These are phyloP conservation scores for Sporothrix variecibatus DNA, from an alignment of 2,329 filamentous ascomycete species.

Conservation along the genomic window DNA sequence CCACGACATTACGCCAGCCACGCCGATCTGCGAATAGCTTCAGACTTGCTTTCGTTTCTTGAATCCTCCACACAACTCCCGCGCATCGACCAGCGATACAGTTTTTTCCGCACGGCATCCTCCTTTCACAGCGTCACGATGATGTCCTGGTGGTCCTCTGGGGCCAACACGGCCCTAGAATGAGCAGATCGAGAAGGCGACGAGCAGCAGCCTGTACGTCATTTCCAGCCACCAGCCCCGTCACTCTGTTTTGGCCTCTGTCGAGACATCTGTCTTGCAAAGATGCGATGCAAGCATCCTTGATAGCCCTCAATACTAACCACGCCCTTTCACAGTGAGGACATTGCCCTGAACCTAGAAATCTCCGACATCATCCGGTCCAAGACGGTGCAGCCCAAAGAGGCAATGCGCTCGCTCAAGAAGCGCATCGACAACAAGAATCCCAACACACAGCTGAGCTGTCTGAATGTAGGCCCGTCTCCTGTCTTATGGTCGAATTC, in stretches of 20 bases:
- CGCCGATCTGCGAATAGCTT: slow-evolving; percentile 13
- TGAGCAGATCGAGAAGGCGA: slow-evolving; percentile 95
- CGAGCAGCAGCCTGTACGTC: slow-evolving; percentile 84
- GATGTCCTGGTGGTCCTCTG: slow-evolving; percentile 97
- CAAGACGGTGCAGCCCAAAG: slow-evolving; percentile 95
- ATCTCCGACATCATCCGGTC: slow-evolving; percentile 97
- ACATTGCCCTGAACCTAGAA: slow-evolving; percentile 95
- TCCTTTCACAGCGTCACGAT: slow-evolving; percentile 43
- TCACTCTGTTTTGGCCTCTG: no score
- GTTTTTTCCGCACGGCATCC: not conserved
- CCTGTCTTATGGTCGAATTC: not conserved
- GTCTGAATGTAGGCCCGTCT: slow-evolving; percentile 79
- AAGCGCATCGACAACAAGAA: slow-evolving; percentile 95
- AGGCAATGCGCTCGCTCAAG: slow-evolving; percentile 96
- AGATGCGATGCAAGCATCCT: no score
- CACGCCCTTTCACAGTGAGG: slow-evolving; percentile 62
- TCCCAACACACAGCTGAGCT: slow-evolving; percentile 91
- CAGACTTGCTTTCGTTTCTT: not conserved
- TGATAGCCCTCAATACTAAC: not conserved
- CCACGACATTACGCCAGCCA: slow-evolving; percentile 1
- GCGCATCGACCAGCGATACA: not conserved
- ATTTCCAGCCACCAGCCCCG: slow-evolving; percentile 12
- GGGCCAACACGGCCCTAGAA: slow-evolving; percentile 90
- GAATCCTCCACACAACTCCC: no score
- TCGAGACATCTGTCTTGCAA: not conserved